Conservation (phyloP, 2,329 filamentous ascomycete species). For the Talaromyces sp. region DNA sequence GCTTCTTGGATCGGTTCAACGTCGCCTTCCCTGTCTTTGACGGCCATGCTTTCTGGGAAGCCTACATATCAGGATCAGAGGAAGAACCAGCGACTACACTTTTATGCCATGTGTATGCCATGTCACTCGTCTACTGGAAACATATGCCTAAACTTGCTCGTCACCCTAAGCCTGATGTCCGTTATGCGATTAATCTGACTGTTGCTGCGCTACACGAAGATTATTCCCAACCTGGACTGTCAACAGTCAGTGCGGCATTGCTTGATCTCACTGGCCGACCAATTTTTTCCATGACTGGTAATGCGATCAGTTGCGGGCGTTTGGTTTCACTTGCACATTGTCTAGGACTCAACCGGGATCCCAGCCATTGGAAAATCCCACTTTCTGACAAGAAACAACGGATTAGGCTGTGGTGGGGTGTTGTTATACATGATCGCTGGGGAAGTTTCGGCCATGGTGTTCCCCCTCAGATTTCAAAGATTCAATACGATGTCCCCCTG, state of each 20-base stretch:
- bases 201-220: conserved; percentile 57
- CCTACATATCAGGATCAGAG: conserved; percentile 41
- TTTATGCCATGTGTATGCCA: conserved; percentile 54
- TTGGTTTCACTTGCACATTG: conserved; percentile 52
- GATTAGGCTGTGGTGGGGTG: conserved; percentile 53
- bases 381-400: conserved; percentile 47
- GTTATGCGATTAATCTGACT: conserved; percentile 59
- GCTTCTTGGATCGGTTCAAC: conserved; percentile 54
- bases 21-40: conserved; percentile 59
- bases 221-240: conserved; percentile 53
- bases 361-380: conserved; percentile 48
- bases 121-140: conserved; percentile 55
- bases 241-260: conserved; percentile 53
- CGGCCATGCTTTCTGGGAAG: conserved; percentile 47
- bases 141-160: conserved; percentile 40
- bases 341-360: conserved; percentile 52
- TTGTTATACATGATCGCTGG: conserved; percentile 54
- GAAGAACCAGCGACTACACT: conserved; percentile 52
- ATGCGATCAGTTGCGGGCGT: conserved; percentile 50
- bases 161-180: conserved; percentile 51
- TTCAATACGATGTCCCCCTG: conserved; percentile 52
- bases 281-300: conserved; percentile 55
- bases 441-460: conserved; percentile 53
- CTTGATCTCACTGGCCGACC: conserved; percentile 58
- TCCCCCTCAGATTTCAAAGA: conserved; percentile 48